Evolutionary conservation across 495 filamentous ascomycete species (phyloP), one percentile per base, ranked within the genome.

Genomic region (Aspergillus conjunctus): DNA sequence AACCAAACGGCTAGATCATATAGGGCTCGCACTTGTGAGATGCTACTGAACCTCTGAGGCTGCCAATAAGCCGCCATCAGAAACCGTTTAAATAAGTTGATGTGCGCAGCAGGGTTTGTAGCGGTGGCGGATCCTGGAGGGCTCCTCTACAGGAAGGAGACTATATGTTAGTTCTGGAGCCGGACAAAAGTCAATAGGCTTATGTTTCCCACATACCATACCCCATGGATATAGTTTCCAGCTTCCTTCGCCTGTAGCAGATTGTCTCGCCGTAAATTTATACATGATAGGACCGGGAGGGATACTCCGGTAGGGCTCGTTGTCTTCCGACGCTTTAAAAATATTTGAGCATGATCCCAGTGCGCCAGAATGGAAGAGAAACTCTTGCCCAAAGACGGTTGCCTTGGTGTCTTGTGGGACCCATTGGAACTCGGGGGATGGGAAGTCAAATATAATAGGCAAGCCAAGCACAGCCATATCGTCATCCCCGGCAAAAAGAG

Each of bases 1-100:
- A 49, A 49, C 45, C n/a, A 20, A 18, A 49, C 45, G 45, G 45
- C 45, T 14, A 49, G 15, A 21, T 49, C 20, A 22, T 49, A 49
- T 11, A 49, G 10, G 3, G 15, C n/a, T 22, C 45, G 45, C 45
- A 49, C 17, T 18, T 49, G 10, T 5, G 15, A 11, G 5, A 49
- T 49, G 20, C 20, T 18, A 5, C 11, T 18, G 20, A 49, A 49
- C 20, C 20, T 11, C 20, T 49, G 45, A 11, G 20, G n/a, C 12
- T 21, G 17, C 45, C 45, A 18, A 20, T 49, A 49, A 18, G 45
- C 45, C 20, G 45, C 45, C 10, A 11, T 21, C 3, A 49, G 17
- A 17, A 15, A 43, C 12, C 39, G 39, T 43, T 43, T 43, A 17
- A 43, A 43, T 12, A 43, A 43, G 9, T 43, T 14, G 17, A 17